These are phyloP conservation scores for Gossypium sturtianum DNA, from an alignment of 345 rosid species.

Conservation along the genomic window DNA sequence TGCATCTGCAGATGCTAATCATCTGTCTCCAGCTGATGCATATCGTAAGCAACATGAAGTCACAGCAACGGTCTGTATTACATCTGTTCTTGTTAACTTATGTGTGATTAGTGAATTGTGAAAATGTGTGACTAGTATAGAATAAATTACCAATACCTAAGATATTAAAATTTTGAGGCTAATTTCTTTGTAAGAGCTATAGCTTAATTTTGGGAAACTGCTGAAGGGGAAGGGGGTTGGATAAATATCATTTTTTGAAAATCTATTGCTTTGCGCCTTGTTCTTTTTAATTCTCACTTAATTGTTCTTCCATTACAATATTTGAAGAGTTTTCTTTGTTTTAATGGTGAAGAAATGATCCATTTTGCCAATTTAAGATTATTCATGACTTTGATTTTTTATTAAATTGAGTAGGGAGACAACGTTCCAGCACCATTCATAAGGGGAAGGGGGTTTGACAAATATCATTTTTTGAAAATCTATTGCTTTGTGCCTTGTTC, in stretches of 20 bases:
- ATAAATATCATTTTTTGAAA: background rate
- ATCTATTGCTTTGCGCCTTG: too few relatives aligned
- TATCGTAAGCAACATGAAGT: conserved; percentile 88
- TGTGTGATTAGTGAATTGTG: background rate
- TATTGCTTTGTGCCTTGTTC: background rate
- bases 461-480: background rate
- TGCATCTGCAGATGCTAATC: conserved; percentile 39
- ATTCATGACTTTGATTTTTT: conserved; percentile 10
- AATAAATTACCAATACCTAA: background rate
- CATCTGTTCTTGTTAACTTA: conserved; percentile 6
- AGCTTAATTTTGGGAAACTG: background rate
- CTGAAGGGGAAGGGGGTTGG: background rate
- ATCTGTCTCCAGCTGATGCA: conserved; percentile 60
- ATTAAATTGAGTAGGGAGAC: conserved; percentile 60
- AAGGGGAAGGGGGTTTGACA: conserved; percentile 19
- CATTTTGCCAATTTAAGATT: conserved; percentile 1
- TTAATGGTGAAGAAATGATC: background rate
- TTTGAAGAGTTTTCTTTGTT: background rate
- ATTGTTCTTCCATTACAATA: background rate
- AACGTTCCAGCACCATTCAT: conserved; percentile 85
- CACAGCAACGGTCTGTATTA: conserved; percentile 59
- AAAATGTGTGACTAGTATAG: background rate
- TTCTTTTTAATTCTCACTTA: background rate
- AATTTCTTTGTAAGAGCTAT: background rate
- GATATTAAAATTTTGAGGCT: background rate